These are phyloP conservation scores for Boletus pseudopeckii DNA, from an alignment of 768 basidiomycete genomes.

Conservation along the genomic window DNA sequence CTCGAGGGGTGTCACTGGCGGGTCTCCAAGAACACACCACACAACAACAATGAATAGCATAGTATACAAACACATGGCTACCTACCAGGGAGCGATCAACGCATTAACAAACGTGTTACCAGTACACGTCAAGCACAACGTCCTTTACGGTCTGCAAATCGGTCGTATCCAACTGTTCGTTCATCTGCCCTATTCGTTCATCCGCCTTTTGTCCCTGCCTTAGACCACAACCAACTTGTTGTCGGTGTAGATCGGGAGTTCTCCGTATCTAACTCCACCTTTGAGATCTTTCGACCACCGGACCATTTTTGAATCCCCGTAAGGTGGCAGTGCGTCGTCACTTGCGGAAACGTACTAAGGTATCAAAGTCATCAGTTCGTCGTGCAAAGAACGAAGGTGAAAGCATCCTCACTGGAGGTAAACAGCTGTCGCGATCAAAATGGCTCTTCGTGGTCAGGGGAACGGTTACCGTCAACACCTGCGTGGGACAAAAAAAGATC, in stretches of 20 bases:
- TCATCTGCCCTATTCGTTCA: too few species aligned
- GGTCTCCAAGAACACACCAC: not conserved
- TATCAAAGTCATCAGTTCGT: not conserved
- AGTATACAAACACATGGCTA: not conserved
- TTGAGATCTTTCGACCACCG: constrained; percentile 26
- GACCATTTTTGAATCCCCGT: constrained; percentile 24
- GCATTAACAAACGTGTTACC: constrained; percentile 10
- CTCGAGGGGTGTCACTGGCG: not conserved
- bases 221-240: constrained; percentile 25
- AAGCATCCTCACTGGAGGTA: constrained; percentile 40
- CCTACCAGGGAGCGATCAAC: constrained; percentile 15
- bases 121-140: not conserved
- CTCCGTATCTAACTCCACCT: constrained; percentile 33
- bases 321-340: constrained; percentile 33
- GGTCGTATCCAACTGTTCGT: constrained; percentile 1
- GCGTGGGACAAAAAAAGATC: not conserved
- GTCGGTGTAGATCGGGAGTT: constrained; percentile 43
- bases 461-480: constrained; percentile 41
- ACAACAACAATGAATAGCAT: not conserved
- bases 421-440: constrained; percentile 41
- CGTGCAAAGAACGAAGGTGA: too few species aligned
- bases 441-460: constrained; percentile 30
- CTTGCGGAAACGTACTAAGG: constrained; percentile 40
- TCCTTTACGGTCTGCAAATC: not conserved
- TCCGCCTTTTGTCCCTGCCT: not conserved